Conservation (phyloP, 2,329 filamentous ascomycete genomes). For the Pochonia chlamydosporia region DNA sequence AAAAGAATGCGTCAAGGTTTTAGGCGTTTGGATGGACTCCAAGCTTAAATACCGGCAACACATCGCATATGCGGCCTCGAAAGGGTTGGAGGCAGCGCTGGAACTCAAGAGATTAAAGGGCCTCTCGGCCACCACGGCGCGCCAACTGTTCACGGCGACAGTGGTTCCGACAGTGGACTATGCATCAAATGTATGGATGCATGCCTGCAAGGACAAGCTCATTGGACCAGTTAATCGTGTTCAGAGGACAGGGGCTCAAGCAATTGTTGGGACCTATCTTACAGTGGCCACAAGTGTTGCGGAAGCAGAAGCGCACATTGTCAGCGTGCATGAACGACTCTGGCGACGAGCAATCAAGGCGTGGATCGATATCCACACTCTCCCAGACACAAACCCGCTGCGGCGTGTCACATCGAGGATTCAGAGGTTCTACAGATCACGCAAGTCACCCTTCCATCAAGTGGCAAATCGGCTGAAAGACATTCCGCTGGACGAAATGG, state of each 20-base stretch:
- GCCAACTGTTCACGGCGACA: constrained; percentile 17
- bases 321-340: constrained; percentile 10
- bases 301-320: constrained; percentile 15
- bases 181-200: constrained; percentile 6
- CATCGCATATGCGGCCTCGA: constrained; percentile 15
- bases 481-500: constrained; percentile 1
- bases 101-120: constrained; percentile 13
- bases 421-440: background rate
- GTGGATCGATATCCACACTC: constrained; percentile 4
- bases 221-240: background rate
- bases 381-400: constrained; percentile 7
- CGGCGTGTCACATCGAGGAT: background rate
- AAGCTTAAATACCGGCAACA: constrained; percentile 19
- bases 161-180: constrained; percentile 13
- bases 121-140: constrained; percentile 16
- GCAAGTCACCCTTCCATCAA: constrained; percentile 5
- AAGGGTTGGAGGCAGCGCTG: constrained; percentile 16
- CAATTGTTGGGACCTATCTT: constrained; percentile 13
- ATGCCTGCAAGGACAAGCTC: background rate
- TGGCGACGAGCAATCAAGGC: constrained; percentile 9
- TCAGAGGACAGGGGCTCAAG: constrained; percentile 5
- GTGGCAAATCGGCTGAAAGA: background rate
- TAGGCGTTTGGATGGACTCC: constrained; percentile 12
- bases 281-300: constrained; percentile 14
- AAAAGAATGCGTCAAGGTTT: constrained; percentile 11